phyloP scores from a whole-genome alignment of 2,329 filamentous ascomycete species.

The Trichophyton equinum region DNA sequence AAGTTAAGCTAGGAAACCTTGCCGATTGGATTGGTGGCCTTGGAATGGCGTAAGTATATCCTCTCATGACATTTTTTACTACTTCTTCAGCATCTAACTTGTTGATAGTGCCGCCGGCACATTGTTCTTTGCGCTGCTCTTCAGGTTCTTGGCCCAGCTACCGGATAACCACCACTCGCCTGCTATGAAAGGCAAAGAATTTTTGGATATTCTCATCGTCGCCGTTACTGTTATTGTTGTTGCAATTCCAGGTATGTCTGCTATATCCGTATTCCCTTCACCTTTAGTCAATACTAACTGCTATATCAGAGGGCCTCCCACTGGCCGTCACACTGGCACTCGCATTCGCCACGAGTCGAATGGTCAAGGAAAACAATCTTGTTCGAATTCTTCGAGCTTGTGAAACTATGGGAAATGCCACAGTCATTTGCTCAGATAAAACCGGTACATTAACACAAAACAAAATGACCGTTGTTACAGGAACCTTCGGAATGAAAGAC shows the following conservation, averaged over 20 bases:
- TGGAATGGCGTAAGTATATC: slow-evolving; percentile 45
- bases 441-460: slow-evolving; percentile 64
- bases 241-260: slow-evolving; percentile 47
- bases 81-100: slow-evolving; percentile 8
- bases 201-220: slow-evolving; percentile 64
- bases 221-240: slow-evolving; percentile 71
- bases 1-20: slow-evolving; percentile 62
- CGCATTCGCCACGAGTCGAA: slow-evolving; percentile 63
- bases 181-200: slow-evolving; percentile 64
- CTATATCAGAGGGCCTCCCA: slow-evolving; percentile 51
- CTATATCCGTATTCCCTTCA: not conserved
- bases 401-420: slow-evolving; percentile 71
- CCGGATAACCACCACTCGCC: slow-evolving; percentile 41
- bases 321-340: slow-evolving; percentile 66
- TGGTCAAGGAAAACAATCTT: slow-evolving; percentile 66
- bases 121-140: slow-evolving; percentile 73
- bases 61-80: not conserved
- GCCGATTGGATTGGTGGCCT: slow-evolving; percentile 68
- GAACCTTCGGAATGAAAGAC: slow-evolving; percentile 49
- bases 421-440: slow-evolving; percentile 69
- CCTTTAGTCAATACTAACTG: not conserved
- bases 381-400: slow-evolving; percentile 65
- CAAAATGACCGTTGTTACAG: slow-evolving; percentile 64
- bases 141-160: slow-evolving; percentile 67
- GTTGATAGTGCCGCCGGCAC: slow-evolving; percentile 49